phyloP scores from a whole-genome alignment of 331 rosid species.

The Quercus phellos region DNA sequence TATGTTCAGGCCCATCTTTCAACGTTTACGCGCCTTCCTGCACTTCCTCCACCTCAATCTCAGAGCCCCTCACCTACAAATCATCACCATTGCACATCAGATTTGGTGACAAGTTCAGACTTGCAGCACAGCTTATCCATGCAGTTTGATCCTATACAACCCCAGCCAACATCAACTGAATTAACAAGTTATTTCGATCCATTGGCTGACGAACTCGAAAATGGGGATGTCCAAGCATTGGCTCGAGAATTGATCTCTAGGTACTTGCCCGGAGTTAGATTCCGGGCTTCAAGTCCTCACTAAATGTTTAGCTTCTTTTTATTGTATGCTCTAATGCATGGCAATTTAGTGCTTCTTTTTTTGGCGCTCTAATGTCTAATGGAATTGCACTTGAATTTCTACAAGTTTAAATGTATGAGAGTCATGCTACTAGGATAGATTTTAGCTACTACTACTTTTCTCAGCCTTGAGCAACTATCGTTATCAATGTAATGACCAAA shows the following conservation, averaged over 20 bases:
- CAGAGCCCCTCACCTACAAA: slow-evolving; percentile 25
- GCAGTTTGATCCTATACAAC: slow-evolving; percentile 38
- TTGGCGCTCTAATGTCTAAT: neutral
- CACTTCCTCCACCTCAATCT: slow-evolving; percentile 1
- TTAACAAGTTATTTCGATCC: slow-evolving; percentile 25
- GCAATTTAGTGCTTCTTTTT: neutral
- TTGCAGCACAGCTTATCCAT: slow-evolving; percentile 20
- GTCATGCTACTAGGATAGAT: neutral
- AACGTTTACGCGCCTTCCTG: slow-evolving; percentile 39
- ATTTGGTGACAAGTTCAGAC: slow-evolving; percentile 27
- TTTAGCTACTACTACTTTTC: neutral
- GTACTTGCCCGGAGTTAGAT: slow-evolving; percentile 58
- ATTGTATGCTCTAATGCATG: neutral
- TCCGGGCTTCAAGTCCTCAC: slow-evolving; percentile 37
- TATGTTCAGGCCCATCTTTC: slow-evolving; percentile 71
- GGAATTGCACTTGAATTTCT: neutral
- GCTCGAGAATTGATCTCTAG: slow-evolving; percentile 58
- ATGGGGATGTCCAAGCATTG: slow-evolving; percentile 32
- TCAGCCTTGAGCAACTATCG: neutral
- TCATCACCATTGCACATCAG: slow-evolving; percentile 23
- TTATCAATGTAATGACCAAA: neutral
- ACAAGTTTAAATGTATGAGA: neutral
- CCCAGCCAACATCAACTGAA: slow-evolving; percentile 29
- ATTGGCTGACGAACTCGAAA: slow-evolving; percentile 1
- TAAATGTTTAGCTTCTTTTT: neutral